Evolutionary conservation across 2,329 filamentous ascomycete species (phyloP).

Genomic region (Penicillium sp.): DNA sequence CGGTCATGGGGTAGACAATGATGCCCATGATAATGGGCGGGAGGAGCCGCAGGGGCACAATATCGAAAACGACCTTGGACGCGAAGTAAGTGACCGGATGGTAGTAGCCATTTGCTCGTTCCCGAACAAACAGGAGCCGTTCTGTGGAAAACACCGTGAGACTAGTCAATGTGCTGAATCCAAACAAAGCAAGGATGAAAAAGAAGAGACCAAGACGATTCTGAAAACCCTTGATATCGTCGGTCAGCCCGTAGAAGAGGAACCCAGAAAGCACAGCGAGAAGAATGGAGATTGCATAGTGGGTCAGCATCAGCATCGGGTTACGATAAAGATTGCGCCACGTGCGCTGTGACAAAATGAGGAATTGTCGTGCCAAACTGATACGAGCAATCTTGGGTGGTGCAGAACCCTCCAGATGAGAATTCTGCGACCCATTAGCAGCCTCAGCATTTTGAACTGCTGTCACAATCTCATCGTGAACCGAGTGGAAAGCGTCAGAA

Average conservation of each 20-base stretch:
- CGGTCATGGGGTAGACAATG: slow-evolving; percentile 98
- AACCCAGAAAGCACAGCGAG: slow-evolving; percentile 92
- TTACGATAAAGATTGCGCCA: slow-evolving; percentile 98
- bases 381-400: slow-evolving; percentile 75
- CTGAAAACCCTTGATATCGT: slow-evolving; percentile 96
- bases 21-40: slow-evolving; percentile 93
- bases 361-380: slow-evolving; percentile 76
- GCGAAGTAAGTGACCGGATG: slow-evolving; percentile 89
- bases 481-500: slow-evolving; percentile 73
- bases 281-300: slow-evolving; percentile 95
- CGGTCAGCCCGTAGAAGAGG: slow-evolving; percentile 92
- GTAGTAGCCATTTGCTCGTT: slow-evolving; percentile 96
- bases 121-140: slow-evolving; percentile 83
- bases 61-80: slow-evolving; percentile 97
- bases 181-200: slow-evolving; percentile 92
- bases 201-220: slow-evolving; percentile 97
- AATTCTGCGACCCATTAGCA: slow-evolving; percentile 65
- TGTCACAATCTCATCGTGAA: slow-evolving; percentile 74
- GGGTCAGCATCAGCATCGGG: slow-evolving; percentile 95
- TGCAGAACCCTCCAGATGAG: slow-evolving; percentile 54
- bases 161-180: slow-evolving; percentile 93
- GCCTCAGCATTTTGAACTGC: slow-evolving; percentile 64
- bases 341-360: slow-evolving; percentile 84
- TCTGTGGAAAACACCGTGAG: slow-evolving; percentile 92
- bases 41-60: slow-evolving; percentile 88